Base-by-base conservation (phyloP, 2,329 filamentous ascomycete species). In the Diplodia mutila region DNA sequence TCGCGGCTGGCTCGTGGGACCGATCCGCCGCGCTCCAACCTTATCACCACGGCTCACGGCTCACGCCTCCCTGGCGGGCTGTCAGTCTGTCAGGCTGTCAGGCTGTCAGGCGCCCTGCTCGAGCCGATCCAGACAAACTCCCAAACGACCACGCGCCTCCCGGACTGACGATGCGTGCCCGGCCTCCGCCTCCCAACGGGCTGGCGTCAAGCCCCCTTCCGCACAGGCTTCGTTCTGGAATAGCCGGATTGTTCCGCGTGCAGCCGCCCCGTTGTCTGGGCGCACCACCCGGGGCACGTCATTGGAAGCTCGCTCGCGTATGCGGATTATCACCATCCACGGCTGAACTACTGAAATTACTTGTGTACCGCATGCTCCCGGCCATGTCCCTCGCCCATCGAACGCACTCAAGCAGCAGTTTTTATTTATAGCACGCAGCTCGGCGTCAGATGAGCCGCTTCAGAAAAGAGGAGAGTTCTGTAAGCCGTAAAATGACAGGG, bases 121-220 rank as follows among this genome's bases (percentile, higher is more conserved):
- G 39, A 61, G 57, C 57, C 57, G 57, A 49, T 18, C 32, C n/a
- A 23, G 11, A 46, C 42, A 46, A 3, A 21, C 8, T 21, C 42
- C 42, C 16, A 37, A 59, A 48, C 57, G 39, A 34, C 57, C 57
- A 51, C 42, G 59, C 59, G 14, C 39, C 21, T 37, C 25, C 39
- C 51, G 51, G 29, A 32, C 9, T n/a, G 27, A 21, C 49, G 59
- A 49, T 48, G 59, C 23, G 42, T 49, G 46, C 42, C 59, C 42
- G 34, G 55, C 37, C 37, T 42, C 55, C 37, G 27, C 57, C 29
- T 46, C 46, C 42, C 32, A 55, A 63, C 59, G 42, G 42, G 59
- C 29, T 34, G 59, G n/a, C 59, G 59, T 46, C 46, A 63, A 63
- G 59, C 59, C 59, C 55, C 59, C 59, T 51, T 63, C 49, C 46